Conservation (phyloP, 1,284 basidiomycete species). For the Volvariella surrecta region DNA sequence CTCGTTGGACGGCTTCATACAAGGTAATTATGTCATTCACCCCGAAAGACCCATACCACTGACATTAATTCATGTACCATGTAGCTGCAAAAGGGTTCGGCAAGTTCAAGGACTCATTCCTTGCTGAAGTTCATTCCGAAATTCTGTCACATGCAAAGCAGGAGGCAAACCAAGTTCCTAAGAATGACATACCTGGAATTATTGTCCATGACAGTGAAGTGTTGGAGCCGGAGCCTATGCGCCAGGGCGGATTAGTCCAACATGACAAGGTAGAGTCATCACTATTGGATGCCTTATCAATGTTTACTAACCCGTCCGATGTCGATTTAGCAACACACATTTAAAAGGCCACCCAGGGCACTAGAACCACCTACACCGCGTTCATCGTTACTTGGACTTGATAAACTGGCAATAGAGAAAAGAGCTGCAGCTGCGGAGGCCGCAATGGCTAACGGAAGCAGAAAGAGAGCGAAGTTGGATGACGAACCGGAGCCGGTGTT, state of each 20-base stretch:
- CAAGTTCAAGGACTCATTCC: conserved; percentile 65
- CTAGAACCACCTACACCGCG: conserved; percentile 68
- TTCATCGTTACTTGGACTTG: conserved; percentile 76
- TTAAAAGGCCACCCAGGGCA: conserved; percentile 63
- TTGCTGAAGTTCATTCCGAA: conserved; percentile 40
- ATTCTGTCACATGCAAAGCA: conserved; percentile 59
- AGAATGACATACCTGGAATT: conserved; percentile 62
- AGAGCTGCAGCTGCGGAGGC: conserved; percentile 44
- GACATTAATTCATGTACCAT: conserved; percentile 15
- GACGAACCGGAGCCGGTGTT: conserved; percentile 63
- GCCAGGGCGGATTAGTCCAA: conserved; percentile 73
- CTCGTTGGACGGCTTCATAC: conserved; percentile 55
- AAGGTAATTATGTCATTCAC: conserved; percentile 24
- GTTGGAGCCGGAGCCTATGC: conserved; percentile 65
- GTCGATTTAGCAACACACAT: conserved; percentile 59
- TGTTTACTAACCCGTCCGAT: conserved; percentile 7
- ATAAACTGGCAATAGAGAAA: conserved; percentile 84
- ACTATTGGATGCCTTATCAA: not conserved
- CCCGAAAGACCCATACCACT: conserved; percentile 2
- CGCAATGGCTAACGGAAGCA: conserved; percentile 36
- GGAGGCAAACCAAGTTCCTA: conserved; percentile 44
- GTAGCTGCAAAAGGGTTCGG: conserved; percentile 77
- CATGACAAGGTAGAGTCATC: conserved; percentile 38
- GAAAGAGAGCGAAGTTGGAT: conserved; percentile 62
- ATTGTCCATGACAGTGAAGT: conserved; percentile 77